phyloP scores from a whole-genome alignment of 192 early-diverging fungal species.

The Coemansia sp. region DNA sequence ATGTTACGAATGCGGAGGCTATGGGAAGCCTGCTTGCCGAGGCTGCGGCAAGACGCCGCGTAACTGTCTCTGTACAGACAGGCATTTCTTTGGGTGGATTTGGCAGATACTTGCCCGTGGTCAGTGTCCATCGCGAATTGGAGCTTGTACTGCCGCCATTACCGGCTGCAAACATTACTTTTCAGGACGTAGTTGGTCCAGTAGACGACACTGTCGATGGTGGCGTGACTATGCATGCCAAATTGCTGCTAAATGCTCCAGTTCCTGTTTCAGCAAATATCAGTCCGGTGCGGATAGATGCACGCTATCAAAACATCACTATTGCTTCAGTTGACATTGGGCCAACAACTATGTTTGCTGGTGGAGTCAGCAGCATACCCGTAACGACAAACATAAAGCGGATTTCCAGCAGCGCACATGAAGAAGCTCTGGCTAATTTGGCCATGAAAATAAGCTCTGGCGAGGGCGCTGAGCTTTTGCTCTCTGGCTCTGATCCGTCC shows the following conservation, averaged over 20 bases:
- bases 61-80: slow-evolving; percentile 10
- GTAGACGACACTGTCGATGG: slow-evolving; percentile 5
- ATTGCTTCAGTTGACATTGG: slow-evolving; percentile 25
- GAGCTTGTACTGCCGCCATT: slow-evolving; percentile 18
- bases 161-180: slow-evolving; percentile 10
- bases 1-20: slow-evolving; percentile 24
- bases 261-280: slow-evolving; percentile 23
- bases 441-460: slow-evolving; percentile 6
- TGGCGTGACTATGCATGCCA: slow-evolving; percentile 23
- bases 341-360: slow-evolving; percentile 5
- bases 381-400: slow-evolving; percentile 11
- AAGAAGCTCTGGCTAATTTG: slow-evolving; percentile 28
- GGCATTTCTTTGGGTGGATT: slow-evolving; percentile 31
- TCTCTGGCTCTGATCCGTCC: slow-evolving; percentile 19
- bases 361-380: slow-evolving; percentile 8
- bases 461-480: slow-evolving; percentile 6
- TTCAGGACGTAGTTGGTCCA: slow-evolving; percentile 20
- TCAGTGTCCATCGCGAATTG: slow-evolving; percentile 15
- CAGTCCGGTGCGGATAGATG: slow-evolving; percentile 17
- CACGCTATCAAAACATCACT: slow-evolving; percentile 14
- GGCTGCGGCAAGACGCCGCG: slow-evolving; percentile 16
- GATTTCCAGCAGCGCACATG: slow-evolving; percentile 17
- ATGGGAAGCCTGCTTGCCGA: slow-evolving; percentile 26
- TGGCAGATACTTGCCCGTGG: slow-evolving; percentile 28
- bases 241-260: slow-evolving; percentile 9